A percentile compares a stretch with the other conserved stretches of the same genome.
phyloP scores from a whole-genome alignment of 2,329 filamentous ascomycete species.

The Orbilia blumenaviensis region DNA sequence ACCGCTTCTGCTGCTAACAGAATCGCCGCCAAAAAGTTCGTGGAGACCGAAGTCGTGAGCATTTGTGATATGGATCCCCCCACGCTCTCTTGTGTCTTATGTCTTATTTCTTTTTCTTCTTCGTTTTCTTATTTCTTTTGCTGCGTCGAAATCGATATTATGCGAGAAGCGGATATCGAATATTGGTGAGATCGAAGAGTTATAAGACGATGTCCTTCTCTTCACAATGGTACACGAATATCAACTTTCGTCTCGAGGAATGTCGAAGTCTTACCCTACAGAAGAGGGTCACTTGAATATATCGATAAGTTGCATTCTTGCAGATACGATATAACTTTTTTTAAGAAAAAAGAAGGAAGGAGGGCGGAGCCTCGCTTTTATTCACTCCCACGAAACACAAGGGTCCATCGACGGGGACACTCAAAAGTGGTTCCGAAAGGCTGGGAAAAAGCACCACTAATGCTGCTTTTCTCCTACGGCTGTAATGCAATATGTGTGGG shows the following conservation, averaged over 20 bases:
- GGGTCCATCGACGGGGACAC: conserved; percentile 34
- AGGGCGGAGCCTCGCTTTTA: conserved; percentile 43
- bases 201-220: conserved; percentile 12
- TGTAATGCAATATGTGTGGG: conserved; percentile 35
- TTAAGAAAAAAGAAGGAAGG: conserved; percentile 14
- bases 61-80: background rate
- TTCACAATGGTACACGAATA: background rate
- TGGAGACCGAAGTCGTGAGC: conserved; percentile 11
- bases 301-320: conserved; percentile 42
- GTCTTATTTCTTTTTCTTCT: background rate
- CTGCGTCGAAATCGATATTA: background rate
- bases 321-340: conserved; percentile 13
- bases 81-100: background rate
- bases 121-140: background rate
- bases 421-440: conserved; percentile 32
- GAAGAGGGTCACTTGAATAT: conserved; percentile 27
- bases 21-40: conserved; percentile 26
- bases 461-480: conserved; percentile 6
- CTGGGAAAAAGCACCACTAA: conserved; percentile 20
- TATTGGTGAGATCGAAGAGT: background rate
- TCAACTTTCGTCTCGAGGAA: background rate
- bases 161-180: background rate
- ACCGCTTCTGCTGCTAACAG: conserved; percentile 25
- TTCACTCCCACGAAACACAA: conserved; percentile 26
- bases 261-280: background rate